Evolutionary conservation across 2,329 filamentous ascomycete species (phyloP), one percentile per base, ranked within the genome.

Genomic region (Fusarium udum): DNA sequence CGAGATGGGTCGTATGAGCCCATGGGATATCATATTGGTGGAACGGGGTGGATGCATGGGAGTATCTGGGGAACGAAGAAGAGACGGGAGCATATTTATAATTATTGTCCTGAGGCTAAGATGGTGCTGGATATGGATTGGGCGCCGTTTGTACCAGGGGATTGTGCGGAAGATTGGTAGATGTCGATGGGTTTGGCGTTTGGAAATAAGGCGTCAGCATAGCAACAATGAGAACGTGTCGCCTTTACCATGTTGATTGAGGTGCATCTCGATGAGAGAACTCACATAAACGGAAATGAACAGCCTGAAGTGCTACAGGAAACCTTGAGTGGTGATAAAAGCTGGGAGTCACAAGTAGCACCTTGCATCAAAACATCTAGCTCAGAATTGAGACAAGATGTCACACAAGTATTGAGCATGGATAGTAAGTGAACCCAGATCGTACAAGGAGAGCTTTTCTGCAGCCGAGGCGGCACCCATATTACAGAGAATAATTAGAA

Each of bases 121-220:
- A 52, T 52, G 49, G 9, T 52, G 6, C 4, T 52, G 12, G 13
- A 22, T 4, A 52, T 52, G 49, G 49, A 52, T 26, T 52, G 32
- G 49, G 49, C n/a, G 2, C 3, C n/a, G 0, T 52, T 52, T 36
- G 49, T 52, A 7, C 32, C 49, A 5, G 49, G 49, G 9, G n/a
- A 52, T 15, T 52, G 49, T 26, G 48, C 22, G 15, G 5, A 24
- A 7, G 28, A 51, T 34, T 51, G 48, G 48, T 51, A 51, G 14
- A 10, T 1, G 3, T 18, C 4, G 10, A 18, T 13, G 7, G 3
- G 3, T 4, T 11, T 16, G 22, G 15, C 4, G 3, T n/a, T 9
- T 32, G 5, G 7, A 31, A 18, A 15, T 3, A 13, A 4, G 1
- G 9, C 1, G 9, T 10, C 9, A 22, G 20, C 6, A 48, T 22